A percentile compares a stretch with the other conserved stretches of the same genome.
Evolutionary conservation across 495 filamentous ascomycete species (phyloP).

Genomic region (Podospora comata): DNA sequence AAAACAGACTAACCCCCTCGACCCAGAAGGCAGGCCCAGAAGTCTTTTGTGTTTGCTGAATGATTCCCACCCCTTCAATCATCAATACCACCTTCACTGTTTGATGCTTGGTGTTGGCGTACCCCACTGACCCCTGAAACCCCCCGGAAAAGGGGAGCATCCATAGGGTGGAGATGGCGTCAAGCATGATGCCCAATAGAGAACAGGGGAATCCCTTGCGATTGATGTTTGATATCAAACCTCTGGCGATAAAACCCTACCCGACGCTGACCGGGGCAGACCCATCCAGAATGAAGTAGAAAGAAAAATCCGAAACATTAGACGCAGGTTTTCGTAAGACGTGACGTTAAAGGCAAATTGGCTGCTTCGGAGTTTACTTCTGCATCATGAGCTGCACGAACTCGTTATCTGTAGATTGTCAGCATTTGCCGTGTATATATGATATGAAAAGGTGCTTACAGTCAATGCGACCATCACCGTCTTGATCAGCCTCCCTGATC

Average conservation of each 20-base stretch:
- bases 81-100: neutral
- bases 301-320: constrained; percentile 24
- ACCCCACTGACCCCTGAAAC: constrained; percentile 8
- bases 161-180: constrained; percentile 5
- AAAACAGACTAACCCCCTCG: neutral
- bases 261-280: constrained; percentile 14
- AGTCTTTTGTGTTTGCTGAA: neutral
- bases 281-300: constrained; percentile 28
- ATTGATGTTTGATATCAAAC: constrained; percentile 20
- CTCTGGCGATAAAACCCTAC: constrained; percentile 16
- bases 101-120: neutral
- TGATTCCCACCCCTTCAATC: neutral
- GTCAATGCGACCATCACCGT: constrained; percentile 94
- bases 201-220: constrained; percentile 17
- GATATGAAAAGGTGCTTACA: constrained; percentile 53
- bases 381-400: constrained; percentile 99
- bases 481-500: constrained; percentile 99
- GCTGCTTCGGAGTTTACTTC: constrained; percentile 63
- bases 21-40: neutral
- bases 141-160: neutral
- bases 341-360: constrained; percentile 9
- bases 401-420: constrained; percentile 78
- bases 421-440: constrained; percentile 24
- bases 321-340: constrained; percentile 16
- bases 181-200: constrained; percentile 15